These are phyloP conservation scores for Metarhizium robertsii DNA, from an alignment of 2,329 filamentous ascomycete genomes.

Conservation along the genomic window DNA sequence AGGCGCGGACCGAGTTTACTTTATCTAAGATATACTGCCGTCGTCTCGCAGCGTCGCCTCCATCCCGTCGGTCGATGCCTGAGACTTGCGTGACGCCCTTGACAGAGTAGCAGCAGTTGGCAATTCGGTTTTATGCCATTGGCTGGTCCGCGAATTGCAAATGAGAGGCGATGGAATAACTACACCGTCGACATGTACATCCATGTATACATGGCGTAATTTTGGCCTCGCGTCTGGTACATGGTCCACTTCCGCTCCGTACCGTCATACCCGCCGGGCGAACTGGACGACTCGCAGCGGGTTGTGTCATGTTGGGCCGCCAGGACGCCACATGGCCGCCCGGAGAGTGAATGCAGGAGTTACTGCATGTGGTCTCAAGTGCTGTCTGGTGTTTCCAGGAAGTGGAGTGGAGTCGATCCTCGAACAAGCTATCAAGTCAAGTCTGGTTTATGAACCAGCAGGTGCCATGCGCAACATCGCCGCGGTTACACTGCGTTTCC, in stretches of 20 bases:
- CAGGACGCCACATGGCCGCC: not conserved
- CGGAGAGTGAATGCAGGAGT: too few relatives aligned
- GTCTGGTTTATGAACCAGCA: not conserved
- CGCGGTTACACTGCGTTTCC: not conserved
- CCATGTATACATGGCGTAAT: not conserved
- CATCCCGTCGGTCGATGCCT: too few relatives aligned
- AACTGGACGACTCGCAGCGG: not conserved
- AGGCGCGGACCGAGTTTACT: too few relatives aligned
- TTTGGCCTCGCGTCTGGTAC: not conserved
- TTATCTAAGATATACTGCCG: too few relatives aligned
- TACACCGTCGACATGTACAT: too few relatives aligned
- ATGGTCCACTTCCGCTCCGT: not conserved
- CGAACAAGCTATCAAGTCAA: not conserved
- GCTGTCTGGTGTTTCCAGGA: not conserved
- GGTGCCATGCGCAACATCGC: not conserved
- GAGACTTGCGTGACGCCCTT: too few relatives aligned
- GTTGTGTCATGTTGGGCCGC: not conserved
- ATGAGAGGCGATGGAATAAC: not conserved
- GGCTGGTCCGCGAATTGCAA: not conserved
- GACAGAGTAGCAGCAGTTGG: not conserved
- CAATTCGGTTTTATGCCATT: not conserved
- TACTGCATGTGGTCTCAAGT: too few relatives aligned
- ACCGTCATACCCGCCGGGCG: not conserved
- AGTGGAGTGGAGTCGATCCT: not conserved
- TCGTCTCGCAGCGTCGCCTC: too few relatives aligned